Evolutionary conservation across 2,329 filamentous ascomycete species (phyloP), one percentile per base, ranked within the genome.

Genomic region (Tympanopsis confertula): DNA sequence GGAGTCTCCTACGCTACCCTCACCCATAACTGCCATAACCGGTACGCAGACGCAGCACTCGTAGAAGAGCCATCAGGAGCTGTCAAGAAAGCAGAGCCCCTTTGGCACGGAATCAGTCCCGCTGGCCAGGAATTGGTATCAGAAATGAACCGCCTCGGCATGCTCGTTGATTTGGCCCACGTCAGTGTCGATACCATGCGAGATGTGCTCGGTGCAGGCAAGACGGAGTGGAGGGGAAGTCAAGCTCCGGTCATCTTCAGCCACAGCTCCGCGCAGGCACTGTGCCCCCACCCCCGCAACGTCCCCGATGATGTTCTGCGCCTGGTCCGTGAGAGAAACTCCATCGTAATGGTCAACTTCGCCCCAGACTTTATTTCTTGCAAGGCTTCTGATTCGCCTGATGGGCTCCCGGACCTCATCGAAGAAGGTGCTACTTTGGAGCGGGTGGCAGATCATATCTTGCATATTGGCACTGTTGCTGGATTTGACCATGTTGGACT

Each of bases 21-120:
- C n/a, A 82, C 74, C 7, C 78, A 79, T 59, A 78, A 78, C 47
- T 82, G 78, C 51, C 72, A 82, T 54, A 82, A 81, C 48, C 63
- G 61, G 19, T 82, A 76, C 51, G 75, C 76, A 14, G 49, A 47
- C 37, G 44, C 44, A 4, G 41, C 41, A 12, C 38, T 39, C 14
- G 39, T 39, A 13, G 42, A 44, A 4, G 35, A 39, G 15, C 40
- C 39, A 5, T 42, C 39, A 20, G 47, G 45, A n/a, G 28, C 39
- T 19, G 44, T 45, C 20, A 33, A 33, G 17, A 33, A 33, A 15
- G 30, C 30, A 13, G 30, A 13, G 7, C 30, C 30, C 7, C 17
- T 12, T 18, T 33, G 30, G 30, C 50, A 58, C 13, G 77, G 77
- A 5, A 58, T 82, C 5, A 74, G 68, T 36, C 50, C 60, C 1